These are phyloP conservation scores for Malassezia brasiliensis DNA, from an alignment of 1,284 basidiomycete species.

Conservation along the genomic window DNA sequence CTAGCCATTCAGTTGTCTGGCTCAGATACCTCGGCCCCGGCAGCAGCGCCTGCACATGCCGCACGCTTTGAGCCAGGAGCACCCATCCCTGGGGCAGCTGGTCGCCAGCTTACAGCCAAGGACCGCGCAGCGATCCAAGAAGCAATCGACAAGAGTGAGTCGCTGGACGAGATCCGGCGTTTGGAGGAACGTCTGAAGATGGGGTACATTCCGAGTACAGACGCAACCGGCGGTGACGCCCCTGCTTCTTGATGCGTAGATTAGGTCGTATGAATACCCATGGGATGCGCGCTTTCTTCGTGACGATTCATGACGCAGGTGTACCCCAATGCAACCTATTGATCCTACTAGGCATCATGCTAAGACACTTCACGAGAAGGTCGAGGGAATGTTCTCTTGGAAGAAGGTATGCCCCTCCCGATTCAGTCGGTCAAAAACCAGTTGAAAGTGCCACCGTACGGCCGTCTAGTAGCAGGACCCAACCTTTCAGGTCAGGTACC, in stretches of 20 bases:
- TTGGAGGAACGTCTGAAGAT: conserved; percentile 40
- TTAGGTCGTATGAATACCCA: too few species aligned
- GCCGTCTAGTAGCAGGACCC: too few species aligned
- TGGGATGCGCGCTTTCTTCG: too few species aligned
- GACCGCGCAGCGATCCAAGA: conserved; percentile 80
- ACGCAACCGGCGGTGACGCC: neutral
- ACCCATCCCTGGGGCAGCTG: conserved; percentile 42
- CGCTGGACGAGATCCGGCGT: conserved; percentile 57
- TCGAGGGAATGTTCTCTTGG: too few species aligned
- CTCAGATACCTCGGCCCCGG: conserved; percentile 55
- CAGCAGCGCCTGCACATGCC: conserved; percentile 61
- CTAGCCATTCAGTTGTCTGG: conserved; percentile 21
- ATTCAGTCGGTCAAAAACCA: too few species aligned
- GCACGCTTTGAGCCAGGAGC: conserved; percentile 52
- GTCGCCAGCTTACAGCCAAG: conserved; percentile 79
- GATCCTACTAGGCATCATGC: too few species aligned
- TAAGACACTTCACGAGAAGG: too few species aligned
- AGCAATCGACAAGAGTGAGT: conserved; percentile 79
- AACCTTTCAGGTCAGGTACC: too few species aligned
- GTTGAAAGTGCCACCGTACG: too few species aligned
- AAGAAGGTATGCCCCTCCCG: too few species aligned
- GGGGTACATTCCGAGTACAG: conserved; percentile 15
- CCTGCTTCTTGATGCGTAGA: neutral
- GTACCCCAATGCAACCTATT: too few species aligned
- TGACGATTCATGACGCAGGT: too few species aligned